Percentiles rank a stretch among this genome's conserved stretches.
These are phyloP conservation scores for Hirsutella thompsonii DNA, from an alignment of 2,329 filamentous ascomycete species.

Conservation along the genomic window DNA sequence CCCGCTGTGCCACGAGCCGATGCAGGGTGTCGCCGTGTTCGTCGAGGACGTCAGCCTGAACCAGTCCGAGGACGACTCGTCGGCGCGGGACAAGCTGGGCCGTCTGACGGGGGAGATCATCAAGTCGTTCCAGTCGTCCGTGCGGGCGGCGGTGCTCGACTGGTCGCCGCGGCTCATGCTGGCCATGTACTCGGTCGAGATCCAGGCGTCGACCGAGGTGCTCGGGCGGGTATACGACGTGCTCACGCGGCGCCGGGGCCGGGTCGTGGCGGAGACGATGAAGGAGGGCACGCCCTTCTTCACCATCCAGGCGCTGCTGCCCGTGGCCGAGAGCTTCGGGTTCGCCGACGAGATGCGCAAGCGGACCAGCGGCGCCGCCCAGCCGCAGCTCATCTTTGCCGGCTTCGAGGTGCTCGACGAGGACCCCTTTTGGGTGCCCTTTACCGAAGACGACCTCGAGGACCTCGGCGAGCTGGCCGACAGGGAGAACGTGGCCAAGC, in stretches of 20 bases:
- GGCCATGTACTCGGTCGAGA: constrained; percentile 96
- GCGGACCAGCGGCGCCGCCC: constrained; percentile 77
- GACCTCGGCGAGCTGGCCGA: constrained; percentile 91
- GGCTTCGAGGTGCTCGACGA: constrained; percentile 90
- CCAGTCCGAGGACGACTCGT: constrained; percentile 38
- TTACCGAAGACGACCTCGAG: constrained; percentile 91
- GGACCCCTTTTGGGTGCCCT: constrained; percentile 96
- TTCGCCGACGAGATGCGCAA: constrained; percentile 96
- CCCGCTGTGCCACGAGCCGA: constrained; percentile 81
- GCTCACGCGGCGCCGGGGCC: constrained; percentile 85
- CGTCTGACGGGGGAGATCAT: constrained; percentile 89
- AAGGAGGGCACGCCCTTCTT: constrained; percentile 96
- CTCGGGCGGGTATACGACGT: constrained; percentile 92
- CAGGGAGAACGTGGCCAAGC: constrained; percentile 87
- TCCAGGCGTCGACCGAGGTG: constrained; percentile 91
- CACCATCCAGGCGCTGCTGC: constrained; percentile 77
- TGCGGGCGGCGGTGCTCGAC: constrained; percentile 78
- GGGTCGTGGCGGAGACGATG: constrained; percentile 79
- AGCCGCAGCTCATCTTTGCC: constrained; percentile 84
- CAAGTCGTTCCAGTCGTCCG: constrained; percentile 72
- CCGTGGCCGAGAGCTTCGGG: constrained; percentile 89
- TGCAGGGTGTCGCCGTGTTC: constrained; percentile 86
- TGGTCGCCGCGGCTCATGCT: constrained; percentile 93
- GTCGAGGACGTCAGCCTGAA: constrained; percentile 64
- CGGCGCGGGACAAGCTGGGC: constrained; percentile 54